phyloP scores from a whole-genome alignment of 306 rosid species.

The Leucaena leucocephala region DNA sequence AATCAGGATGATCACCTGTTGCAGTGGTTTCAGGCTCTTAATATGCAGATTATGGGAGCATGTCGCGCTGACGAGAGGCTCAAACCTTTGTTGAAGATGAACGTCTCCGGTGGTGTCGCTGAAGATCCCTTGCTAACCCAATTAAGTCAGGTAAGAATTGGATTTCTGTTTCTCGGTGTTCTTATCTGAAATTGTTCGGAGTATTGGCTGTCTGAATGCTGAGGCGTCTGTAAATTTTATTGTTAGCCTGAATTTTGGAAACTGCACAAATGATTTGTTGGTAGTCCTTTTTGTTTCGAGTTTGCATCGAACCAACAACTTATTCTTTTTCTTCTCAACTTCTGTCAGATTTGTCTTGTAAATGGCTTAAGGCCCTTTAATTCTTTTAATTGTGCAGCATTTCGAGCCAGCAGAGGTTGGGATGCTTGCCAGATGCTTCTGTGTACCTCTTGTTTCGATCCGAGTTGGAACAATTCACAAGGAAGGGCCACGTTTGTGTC shows the following conservation, averaged over 20 bases:
- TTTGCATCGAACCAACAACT: neutral
- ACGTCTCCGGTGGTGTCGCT: constrained; percentile 65
- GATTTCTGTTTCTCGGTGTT: neutral
- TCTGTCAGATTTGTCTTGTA: neutral
- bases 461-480: constrained; percentile 84
- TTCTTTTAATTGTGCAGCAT: constrained; percentile 56
- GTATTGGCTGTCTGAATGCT: neutral
- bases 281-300: neutral
- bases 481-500: constrained; percentile 73
- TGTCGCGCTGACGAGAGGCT: constrained; percentile 90
- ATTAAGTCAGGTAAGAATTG: constrained; percentile 72
- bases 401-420: constrained; percentile 96
- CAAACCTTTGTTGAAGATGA: constrained; percentile 88
- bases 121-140: constrained; percentile 91
- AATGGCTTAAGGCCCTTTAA: neutral
- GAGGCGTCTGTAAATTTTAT: neutral
- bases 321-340: neutral
- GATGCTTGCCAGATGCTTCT: constrained; percentile 95
- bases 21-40: constrained; percentile 91
- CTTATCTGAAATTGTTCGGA: neutral
- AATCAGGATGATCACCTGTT: constrained; percentile 71
- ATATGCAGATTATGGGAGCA: constrained; percentile 90
- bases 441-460: constrained; percentile 90
- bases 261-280: neutral
- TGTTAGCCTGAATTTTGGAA: neutral